Evolutionary conservation across 306 rosid genomes (phyloP).

Genomic region (Dalbergia oliveri): DNA sequence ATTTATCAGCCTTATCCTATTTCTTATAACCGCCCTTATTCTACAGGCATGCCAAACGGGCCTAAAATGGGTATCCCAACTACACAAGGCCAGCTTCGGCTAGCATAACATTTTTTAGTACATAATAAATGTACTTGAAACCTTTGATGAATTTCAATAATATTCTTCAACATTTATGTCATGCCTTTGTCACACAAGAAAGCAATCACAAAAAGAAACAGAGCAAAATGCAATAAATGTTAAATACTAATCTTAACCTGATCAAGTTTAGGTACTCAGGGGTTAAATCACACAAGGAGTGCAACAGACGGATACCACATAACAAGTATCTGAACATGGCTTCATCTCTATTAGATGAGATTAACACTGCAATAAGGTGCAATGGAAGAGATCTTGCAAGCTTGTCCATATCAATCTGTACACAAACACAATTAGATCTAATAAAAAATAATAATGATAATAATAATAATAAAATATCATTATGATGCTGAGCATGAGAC

Average conservation of each 20-base stretch:
- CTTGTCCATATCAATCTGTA: slow-evolving; percentile 90
- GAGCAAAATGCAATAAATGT: slow-evolving; percentile 34
- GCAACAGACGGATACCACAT: slow-evolving; percentile 85
- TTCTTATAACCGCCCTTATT: no score
- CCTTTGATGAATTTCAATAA: slow-evolving; percentile 13
- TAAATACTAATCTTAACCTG: slow-evolving; percentile 63
- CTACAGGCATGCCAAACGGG: no score
- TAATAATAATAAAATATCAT: slow-evolving; percentile 42
- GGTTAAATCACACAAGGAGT: slow-evolving; percentile 90
- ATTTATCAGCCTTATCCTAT: no score
- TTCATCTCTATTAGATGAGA: slow-evolving; percentile 69
- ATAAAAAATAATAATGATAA: background rate
- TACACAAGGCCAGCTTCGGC: slow-evolving; percentile 14
- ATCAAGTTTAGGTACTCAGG: slow-evolving; percentile 79
- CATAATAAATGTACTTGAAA: slow-evolving; percentile 4
- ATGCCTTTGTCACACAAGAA: slow-evolving; percentile 29
- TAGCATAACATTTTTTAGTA: slow-evolving; percentile 10
- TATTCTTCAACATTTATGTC: slow-evolving; percentile 30
- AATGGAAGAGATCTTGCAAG: slow-evolving; percentile 81
- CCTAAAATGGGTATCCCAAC: slow-evolving; percentile 14
- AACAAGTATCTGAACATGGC: slow-evolving; percentile 67
- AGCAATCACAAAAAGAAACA: slow-evolving; percentile 13
- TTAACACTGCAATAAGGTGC: slow-evolving; percentile 77
- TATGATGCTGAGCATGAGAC: slow-evolving; percentile 34
- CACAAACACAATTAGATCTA: slow-evolving; percentile 43